Evolutionary conservation across 2,329 filamentous ascomycete genomes (phyloP), one percentile per base, ranked within the genome.

Genomic region (Tolypocladium sp.): DNA sequence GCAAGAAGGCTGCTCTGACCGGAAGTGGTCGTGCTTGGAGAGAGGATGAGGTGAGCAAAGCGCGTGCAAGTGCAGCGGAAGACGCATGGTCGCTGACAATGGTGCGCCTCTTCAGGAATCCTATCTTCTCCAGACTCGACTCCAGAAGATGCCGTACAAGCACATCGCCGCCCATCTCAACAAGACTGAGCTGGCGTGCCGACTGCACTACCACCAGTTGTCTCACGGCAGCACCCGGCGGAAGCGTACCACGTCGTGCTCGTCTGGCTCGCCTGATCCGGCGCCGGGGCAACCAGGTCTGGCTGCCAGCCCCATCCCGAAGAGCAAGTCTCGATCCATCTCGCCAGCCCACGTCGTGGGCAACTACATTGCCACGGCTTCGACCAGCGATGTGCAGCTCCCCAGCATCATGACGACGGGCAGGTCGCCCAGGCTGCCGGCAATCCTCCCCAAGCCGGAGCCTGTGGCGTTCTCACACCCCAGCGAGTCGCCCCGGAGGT

Each of bases 121-220:
- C 60, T 94, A 93, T 72, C 86, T 94, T 58, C 82, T 94, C 62
- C 89, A 92, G 74, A 92, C 89, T 61, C 88, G 90, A 60, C 83
- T 90, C 68, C 89, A 92, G 69, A 93, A 93, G 76, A 91, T 93
- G 86, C 90, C 90, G 0, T 94, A 94, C 76, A 94, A 93, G 80
- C 89, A 93, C 71, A 94, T 94, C 70, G 90, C 90, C 60, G 84
- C 87, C 60, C 88, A 92, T 67, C 78, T 94, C 65, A 91, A 92
- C 76, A 95, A 94, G 79, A 94, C 90, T 0, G 90, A 94, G 76
- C 80, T 94, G 61, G 90, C 90, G 55, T 95, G 90, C 76, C 90
- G 91, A 63, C 82, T 95, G 63, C 91, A 94, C 74, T 93, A 91
- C 71, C 90, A 95, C 69, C 90, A 94, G 70, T 82, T 94, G 63